Evolutionary conservation across 257 asterid species (phyloP).

Genomic region (Solanum chmielewskii): DNA sequence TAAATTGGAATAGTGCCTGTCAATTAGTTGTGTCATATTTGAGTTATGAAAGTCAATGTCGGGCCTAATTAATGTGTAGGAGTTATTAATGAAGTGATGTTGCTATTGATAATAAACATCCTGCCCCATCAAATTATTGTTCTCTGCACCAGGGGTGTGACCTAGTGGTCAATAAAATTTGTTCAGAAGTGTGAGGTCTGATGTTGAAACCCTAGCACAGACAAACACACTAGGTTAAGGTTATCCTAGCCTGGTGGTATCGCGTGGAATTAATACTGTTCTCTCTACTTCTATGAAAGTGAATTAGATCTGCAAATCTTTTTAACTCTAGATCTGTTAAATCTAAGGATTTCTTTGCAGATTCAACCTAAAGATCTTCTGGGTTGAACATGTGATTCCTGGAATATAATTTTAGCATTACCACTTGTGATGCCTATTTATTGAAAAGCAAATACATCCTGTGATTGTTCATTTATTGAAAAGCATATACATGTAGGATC

Average conservation of each 20-base stretch:
- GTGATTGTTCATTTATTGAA: not conserved
- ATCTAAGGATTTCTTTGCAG: not conserved
- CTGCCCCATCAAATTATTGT: not conserved
- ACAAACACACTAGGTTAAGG: too few relatives aligned
- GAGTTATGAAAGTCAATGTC: not conserved
- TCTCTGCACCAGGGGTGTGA: not conserved
- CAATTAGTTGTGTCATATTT: not conserved
- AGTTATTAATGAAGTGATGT: not conserved
- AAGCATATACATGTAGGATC: not conserved
- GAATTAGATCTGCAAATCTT: not conserved
- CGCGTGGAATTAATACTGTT: too few relatives aligned
- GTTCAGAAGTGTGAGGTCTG: not conserved
- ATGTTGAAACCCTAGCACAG: too few relatives aligned
- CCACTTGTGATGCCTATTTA: not conserved
- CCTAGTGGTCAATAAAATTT: not conserved
- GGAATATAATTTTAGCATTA: not conserved
- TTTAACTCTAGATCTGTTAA: not conserved
- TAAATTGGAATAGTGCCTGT: not conserved
- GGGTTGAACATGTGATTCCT: not conserved
- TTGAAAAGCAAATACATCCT: not conserved
- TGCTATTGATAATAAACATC: not conserved
- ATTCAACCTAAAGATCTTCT: not conserved
- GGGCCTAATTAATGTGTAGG: not conserved
- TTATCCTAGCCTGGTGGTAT: too few relatives aligned
- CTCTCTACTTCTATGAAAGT: not conserved